Conservation (phyloP, 2,329 filamentous ascomycete species). For the Cryphonectria japonica region DNA sequence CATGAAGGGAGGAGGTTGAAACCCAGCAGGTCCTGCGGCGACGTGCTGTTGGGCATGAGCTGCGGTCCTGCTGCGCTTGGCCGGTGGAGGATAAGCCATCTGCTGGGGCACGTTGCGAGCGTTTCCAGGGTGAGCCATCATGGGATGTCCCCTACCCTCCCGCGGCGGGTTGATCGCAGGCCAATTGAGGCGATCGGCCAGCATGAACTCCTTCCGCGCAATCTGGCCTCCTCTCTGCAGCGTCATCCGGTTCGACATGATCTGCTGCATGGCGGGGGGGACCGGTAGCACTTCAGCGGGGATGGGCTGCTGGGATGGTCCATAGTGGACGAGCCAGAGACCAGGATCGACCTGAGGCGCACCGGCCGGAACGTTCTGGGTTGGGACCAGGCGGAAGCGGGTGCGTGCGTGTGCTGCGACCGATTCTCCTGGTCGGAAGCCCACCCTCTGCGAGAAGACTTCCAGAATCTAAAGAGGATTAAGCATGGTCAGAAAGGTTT, state of each 20-base stretch:
- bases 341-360: constrained; percentile 75
- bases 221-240: constrained; percentile 79
- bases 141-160: constrained; percentile 53
- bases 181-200: constrained; percentile 88
- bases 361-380: constrained; percentile 69
- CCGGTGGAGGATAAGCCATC: constrained; percentile 65
- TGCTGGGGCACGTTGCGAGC: constrained; percentile 58
- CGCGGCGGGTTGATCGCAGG: constrained; percentile 76
- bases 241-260: constrained; percentile 64
- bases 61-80: constrained; percentile 58
- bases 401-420: constrained; percentile 77
- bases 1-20: background rate
- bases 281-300: constrained; percentile 70
- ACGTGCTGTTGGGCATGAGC: constrained; percentile 44
- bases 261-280: constrained; percentile 61
- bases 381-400: constrained; percentile 79
- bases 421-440: constrained; percentile 77
- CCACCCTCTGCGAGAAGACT: constrained; percentile 80
- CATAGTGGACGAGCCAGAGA: constrained; percentile 92
- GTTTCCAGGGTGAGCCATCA: constrained; percentile 51
- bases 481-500: constrained; percentile 7
- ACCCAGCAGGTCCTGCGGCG: constrained; percentile 30
- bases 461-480: constrained; percentile 74
- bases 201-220: constrained; percentile 90
- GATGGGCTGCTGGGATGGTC: constrained; percentile 72